A percentile compares a stretch with the other conserved stretches of the same genome.
phyloP scores from a whole-genome alignment of 257 asterid genomes.

The Rubia yunnanensis region DNA sequence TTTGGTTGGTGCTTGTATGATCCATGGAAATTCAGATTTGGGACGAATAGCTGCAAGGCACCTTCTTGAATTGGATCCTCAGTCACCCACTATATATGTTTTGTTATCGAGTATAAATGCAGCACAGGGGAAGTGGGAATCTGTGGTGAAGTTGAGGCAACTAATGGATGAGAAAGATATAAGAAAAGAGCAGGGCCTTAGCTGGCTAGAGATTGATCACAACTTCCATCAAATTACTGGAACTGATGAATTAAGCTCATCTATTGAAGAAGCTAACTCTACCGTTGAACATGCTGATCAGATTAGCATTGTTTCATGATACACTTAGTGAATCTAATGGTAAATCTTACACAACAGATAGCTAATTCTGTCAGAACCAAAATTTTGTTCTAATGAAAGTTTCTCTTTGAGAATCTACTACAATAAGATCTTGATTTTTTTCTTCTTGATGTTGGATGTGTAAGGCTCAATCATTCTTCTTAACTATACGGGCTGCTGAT shows the following conservation, averaged over 20 bases:
- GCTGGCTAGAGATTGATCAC: slow-evolving; percentile 55
- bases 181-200: slow-evolving; percentile 28
- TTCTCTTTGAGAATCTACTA: neutral
- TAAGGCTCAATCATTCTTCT: neutral
- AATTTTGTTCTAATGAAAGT: neutral
- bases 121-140: slow-evolving; percentile 54
- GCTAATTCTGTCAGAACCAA: neutral
- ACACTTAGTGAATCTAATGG: slow-evolving; percentile 19
- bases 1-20: slow-evolving; percentile 47
- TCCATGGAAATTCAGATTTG: slow-evolving; percentile 43
- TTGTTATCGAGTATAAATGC: slow-evolving; percentile 41
- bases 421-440: neutral
- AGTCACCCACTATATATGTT: slow-evolving; percentile 32
- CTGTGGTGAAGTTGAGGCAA: slow-evolving; percentile 38
- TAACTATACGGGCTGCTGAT: neutral
- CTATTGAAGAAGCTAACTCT: slow-evolving; percentile 18
- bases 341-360: slow-evolving; percentile 3
- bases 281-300: slow-evolving; percentile 32
- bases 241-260: slow-evolving; percentile 13
- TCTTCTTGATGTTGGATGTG: neutral
- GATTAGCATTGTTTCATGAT: slow-evolving; percentile 11
- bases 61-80: slow-evolving; percentile 46
- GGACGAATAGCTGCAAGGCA: slow-evolving; percentile 39
- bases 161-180: slow-evolving; percentile 27
- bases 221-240: slow-evolving; percentile 23